A percentile compares a stretch with the other conserved stretches of the same genome.
phyloP scores from a whole-genome alignment of 768 basidiomycete species.

The Tremella mesenterica region DNA sequence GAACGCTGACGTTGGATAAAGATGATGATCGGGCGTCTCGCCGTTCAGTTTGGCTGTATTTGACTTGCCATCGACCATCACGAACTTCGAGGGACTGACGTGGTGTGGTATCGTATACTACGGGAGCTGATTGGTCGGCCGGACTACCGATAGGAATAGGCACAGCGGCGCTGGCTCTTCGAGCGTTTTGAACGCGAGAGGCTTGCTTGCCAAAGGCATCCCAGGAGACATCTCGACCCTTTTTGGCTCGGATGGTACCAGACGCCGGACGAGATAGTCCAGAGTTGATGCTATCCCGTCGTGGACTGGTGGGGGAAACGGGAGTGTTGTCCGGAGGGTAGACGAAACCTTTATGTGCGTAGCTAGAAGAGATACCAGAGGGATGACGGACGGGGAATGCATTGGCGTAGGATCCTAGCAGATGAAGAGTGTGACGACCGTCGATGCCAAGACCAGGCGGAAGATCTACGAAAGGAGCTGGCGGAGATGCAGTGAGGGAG shows the following conservation, averaged over 20 bases:
- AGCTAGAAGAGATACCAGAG: constrained; percentile 13
- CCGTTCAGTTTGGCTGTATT: constrained; percentile 14
- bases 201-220: constrained; percentile 27
- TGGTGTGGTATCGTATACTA: constrained; percentile 16
- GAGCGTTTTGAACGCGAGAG: background rate
- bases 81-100: constrained; percentile 27
- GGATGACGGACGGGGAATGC: constrained; percentile 27
- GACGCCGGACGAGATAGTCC: constrained; percentile 14
- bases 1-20: background rate
- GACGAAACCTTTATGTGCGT: constrained; percentile 18
- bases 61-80: constrained; percentile 26
- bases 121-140: background rate
- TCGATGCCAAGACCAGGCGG: constrained; percentile 33
- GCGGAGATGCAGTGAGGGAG: constrained; percentile 19
- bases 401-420: constrained; percentile 25
- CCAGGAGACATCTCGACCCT: constrained; percentile 23
- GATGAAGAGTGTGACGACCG: constrained; percentile 24
- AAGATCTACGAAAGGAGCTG: constrained; percentile 1
- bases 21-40: constrained; percentile 1
- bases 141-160: background rate
- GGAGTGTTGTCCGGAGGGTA: constrained; percentile 16
- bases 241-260: constrained; percentile 29
- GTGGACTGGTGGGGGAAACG: constrained; percentile 6
- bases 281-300: constrained; percentile 1
- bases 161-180: background rate